Percentiles rank a stretch among this genome's conserved stretches.
These are phyloP conservation scores for Colletotrichum gigasporum DNA, from an alignment of 2,329 filamentous ascomycete species.

Conservation along the genomic window DNA sequence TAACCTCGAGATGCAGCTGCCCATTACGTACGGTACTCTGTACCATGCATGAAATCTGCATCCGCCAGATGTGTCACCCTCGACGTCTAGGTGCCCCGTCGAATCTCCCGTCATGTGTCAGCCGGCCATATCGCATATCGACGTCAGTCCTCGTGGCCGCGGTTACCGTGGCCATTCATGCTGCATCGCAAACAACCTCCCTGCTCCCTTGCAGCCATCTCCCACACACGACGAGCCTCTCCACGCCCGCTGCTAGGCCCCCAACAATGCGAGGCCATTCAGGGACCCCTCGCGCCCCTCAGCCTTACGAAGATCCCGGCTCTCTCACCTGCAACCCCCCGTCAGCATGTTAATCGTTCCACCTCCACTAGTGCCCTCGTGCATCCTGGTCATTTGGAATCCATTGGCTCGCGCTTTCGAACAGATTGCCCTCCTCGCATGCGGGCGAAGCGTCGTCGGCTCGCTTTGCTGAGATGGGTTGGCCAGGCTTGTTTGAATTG, in stretches of 20 bases:
- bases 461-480: background rate
- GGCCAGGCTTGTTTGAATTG: constrained; percentile 5
- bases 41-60: constrained; percentile 26
- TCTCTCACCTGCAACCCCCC: constrained; percentile 5
- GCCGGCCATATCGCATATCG: background rate
- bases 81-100: background rate
- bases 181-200: constrained; percentile 6
- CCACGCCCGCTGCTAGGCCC: constrained; percentile 10
- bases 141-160: constrained; percentile 24
- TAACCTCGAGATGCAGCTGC: constrained; percentile 15
- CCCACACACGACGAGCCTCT: background rate
- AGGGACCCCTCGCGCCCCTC: constrained; percentile 16
- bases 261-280: constrained; percentile 13
- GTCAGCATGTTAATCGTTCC: constrained; percentile 28
- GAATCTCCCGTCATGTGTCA: background rate
- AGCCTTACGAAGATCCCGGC: constrained; percentile 33
- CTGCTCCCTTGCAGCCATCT: background rate
- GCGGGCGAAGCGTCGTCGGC: constrained; percentile 1
- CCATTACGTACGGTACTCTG: constrained; percentile 16
- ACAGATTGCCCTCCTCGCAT: constrained; percentile 2
- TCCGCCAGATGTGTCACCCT: constrained; percentile 14
- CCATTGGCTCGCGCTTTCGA: constrained; percentile 24
- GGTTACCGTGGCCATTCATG: constrained; percentile 15
- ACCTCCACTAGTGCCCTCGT: constrained; percentile 18
- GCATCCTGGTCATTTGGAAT: constrained; percentile 10